A percentile compares a stretch with the other conserved stretches of the same genome.
Evolutionary conservation across 2,329 filamentous ascomycete species (phyloP).

Genomic region (Emmonsiellopsis sp.): DNA sequence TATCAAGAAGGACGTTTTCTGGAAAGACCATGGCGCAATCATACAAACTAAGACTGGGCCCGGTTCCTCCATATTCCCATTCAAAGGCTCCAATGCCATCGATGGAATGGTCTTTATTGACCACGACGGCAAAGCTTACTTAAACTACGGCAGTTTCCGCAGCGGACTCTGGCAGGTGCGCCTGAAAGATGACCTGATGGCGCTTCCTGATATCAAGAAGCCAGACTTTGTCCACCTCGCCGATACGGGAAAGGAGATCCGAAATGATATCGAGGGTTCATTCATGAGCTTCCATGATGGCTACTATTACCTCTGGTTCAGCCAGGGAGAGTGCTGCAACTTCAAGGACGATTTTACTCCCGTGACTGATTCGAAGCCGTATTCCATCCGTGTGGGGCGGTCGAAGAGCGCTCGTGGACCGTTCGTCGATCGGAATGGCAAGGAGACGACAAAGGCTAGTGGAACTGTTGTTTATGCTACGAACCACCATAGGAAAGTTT

Average conservation of each 20-base stretch:
- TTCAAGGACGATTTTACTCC: constrained; percentile 12
- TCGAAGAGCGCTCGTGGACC: constrained; percentile 24
- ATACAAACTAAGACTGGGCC: constrained; percentile 22
- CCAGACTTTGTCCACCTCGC: constrained; percentile 22
- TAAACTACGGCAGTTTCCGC: constrained; percentile 29
- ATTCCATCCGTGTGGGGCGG: constrained; percentile 26
- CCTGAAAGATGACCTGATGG: constrained; percentile 21
- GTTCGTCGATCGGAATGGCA: constrained; percentile 23
- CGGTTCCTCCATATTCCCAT: constrained; percentile 19
- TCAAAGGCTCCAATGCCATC: constrained; percentile 28
- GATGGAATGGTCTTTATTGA: constrained; percentile 22
- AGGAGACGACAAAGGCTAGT: constrained; percentile 20
- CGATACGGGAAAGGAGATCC: constrained; percentile 11
- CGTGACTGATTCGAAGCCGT: not conserved
- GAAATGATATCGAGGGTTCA: constrained; percentile 24
- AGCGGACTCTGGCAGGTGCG: constrained; percentile 27
- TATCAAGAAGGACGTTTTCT: constrained; percentile 14
- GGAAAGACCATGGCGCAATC: constrained; percentile 27
- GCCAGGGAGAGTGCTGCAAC: constrained; percentile 28
- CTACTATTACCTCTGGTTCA: constrained; percentile 33
- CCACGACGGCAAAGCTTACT: constrained; percentile 19
- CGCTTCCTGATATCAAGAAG: constrained; percentile 14
- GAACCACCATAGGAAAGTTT: constrained; percentile 25
- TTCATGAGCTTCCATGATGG: constrained; percentile 26
- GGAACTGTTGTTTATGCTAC: constrained; percentile 26